Evolutionary conservation across 2,329 filamentous ascomycete species (phyloP), one percentile per base, ranked within the genome.

Genomic region (Trichophyton schoenleinii): DNA sequence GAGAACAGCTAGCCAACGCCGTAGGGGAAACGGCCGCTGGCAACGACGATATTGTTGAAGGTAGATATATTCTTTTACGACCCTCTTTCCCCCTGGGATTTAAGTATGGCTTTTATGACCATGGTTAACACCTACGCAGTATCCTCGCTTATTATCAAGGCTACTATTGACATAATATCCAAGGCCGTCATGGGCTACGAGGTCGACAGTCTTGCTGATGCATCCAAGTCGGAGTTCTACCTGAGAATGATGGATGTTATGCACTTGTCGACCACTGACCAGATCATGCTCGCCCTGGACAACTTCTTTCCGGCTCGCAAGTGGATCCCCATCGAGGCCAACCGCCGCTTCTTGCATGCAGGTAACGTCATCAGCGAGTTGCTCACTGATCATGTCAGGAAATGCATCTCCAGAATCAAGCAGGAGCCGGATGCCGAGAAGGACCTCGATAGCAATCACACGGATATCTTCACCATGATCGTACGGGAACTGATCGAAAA

Each of bases 321-420:
- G 15, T n/a, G 49, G 46, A 55, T 60, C 28, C 59, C 59, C 9
- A 28, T 60, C 15, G n/a, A 44, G 48, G 53, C 59, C 9, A 60
- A 60, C 34, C 59, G 59, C n/a, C 48, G 53, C 46, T 60, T 55
- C 42, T n/a, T 44, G 3, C n/a, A 60, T 34, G 59, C 34, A 28
- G 55, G 44, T 13, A 25, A 13, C 13, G 13, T 31, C 38, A 60
- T 60, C 34, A 53, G 44, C 20, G 34, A 60, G 34, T 20, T 60
- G 11, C 42, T 60, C n/a, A 31, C 55, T 31, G 53, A 55, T 3
- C 59, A 60, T 22, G 31, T 60, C 25, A 52, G 31, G 5, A 34
- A 55, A 34, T 36, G 34, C n/a, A 22, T 34, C 38, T 20, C 34
- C 49, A n/a, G 6, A 4, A 25, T 55, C 49, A 55, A 15, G 3